phyloP scores from a whole-genome alignment of 2,329 filamentous ascomycete genomes.

The Herpomyces periplanetae region DNA sequence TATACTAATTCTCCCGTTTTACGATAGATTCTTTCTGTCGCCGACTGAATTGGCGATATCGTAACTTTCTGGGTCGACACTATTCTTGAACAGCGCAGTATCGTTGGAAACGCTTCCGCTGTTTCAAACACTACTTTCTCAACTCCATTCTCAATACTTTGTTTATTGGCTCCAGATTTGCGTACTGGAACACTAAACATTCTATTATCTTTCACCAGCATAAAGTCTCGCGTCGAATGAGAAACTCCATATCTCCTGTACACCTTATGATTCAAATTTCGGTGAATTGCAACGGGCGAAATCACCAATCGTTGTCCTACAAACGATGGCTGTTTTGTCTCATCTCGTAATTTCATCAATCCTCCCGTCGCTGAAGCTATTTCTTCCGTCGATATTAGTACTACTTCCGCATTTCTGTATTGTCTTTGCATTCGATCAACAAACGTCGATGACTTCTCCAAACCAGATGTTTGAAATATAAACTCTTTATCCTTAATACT shows the following conservation, averaged over 20 bases:
- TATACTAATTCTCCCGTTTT: slow-evolving; percentile 52
- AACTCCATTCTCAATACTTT: slow-evolving; percentile 43
- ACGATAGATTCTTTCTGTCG: slow-evolving; percentile 49
- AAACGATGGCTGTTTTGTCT: too few relatives aligned
- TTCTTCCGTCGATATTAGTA: too few relatives aligned
- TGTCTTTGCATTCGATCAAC: slow-evolving; percentile 70
- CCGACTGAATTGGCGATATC: slow-evolving; percentile 42
- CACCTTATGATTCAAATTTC: slow-evolving; percentile 40
- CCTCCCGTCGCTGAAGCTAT: slow-evolving; percentile 23
- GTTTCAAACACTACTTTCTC: slow-evolving; percentile 58
- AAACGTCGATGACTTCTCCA: slow-evolving; percentile 39
- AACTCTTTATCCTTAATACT: slow-evolving; percentile 59
- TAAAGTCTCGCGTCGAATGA: slow-evolving; percentile 45
- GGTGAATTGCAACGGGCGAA: slow-evolving; percentile 37
- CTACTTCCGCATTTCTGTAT: slow-evolving; percentile 45
- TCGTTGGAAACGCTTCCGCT: slow-evolving; percentile 56
- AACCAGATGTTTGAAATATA: slow-evolving; percentile 44
- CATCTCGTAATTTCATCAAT: slow-evolving; percentile 35
- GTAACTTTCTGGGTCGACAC: slow-evolving; percentile 22
- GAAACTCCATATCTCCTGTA: slow-evolving; percentile 60
- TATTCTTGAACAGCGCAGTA: slow-evolving; percentile 54
- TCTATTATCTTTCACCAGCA: slow-evolving; percentile 25
- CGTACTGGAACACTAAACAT: too few relatives aligned
- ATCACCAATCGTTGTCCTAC: slow-evolving; percentile 68
- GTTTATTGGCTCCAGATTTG: slow-evolving; percentile 23